Evolutionary conservation across 345 rosid species (phyloP).

Genomic region (Sonneratia alba): DNA sequence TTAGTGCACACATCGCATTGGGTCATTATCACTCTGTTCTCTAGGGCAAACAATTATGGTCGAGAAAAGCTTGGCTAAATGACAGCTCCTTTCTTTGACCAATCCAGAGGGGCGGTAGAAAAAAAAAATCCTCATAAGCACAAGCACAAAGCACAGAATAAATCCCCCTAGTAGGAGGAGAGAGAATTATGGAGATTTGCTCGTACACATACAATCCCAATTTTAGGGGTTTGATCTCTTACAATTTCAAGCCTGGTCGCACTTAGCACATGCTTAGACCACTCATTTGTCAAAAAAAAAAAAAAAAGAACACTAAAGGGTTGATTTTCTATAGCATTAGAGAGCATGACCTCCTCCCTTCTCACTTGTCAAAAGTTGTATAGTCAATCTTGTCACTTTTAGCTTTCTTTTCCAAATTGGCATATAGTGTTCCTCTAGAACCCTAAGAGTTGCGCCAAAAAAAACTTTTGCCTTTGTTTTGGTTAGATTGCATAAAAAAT

Average conservation of each 20-base stretch:
- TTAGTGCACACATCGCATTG: background rate
- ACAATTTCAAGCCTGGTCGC: background rate
- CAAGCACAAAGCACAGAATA: background rate
- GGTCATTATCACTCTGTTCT: conserved; percentile 2
- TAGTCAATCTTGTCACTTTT: no score
- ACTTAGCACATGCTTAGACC: background rate
- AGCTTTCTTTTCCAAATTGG: no score
- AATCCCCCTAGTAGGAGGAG: background rate
- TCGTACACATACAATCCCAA: background rate
- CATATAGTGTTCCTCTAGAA: no score
- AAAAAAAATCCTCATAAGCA: background rate
- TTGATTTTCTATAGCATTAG: background rate
- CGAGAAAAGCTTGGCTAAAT: background rate
- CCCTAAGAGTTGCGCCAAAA: no score
- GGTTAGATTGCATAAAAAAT: no score
- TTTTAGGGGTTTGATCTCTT: background rate
- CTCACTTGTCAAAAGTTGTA: no score
- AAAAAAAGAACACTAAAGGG: background rate
- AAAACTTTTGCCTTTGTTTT: no score
- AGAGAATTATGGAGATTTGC: background rate
- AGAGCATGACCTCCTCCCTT: no score
- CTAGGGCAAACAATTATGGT: background rate
- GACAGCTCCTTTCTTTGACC: background rate
- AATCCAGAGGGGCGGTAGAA: background rate
- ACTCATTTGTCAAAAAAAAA: background rate